Percentiles rank a stretch among this genome's conserved stretches.
Evolutionary conservation across 2,329 filamentous ascomycete genomes (phyloP).

Genomic region (Aspergillus pseudoterreus): DNA sequence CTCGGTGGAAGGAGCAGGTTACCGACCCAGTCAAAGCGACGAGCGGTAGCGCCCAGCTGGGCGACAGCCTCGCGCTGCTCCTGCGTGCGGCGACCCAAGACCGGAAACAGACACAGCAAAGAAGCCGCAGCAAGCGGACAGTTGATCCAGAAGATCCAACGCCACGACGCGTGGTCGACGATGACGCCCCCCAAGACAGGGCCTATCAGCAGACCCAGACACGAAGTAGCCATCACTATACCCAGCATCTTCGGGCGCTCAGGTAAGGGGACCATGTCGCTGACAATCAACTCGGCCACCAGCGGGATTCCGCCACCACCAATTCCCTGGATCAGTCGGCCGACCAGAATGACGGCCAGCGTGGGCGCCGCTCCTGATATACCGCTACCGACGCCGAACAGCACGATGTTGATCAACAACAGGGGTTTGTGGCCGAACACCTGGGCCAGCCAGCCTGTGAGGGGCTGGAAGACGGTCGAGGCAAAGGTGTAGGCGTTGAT

Average conservation of each 20-base stretch:
- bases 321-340: slow-evolving; percentile 41
- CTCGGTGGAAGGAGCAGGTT: slow-evolving; percentile 9
- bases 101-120: slow-evolving; percentile 14
- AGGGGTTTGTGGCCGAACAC: slow-evolving; percentile 42
- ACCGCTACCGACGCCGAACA: slow-evolving; percentile 43
- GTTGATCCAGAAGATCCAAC: slow-evolving; percentile 29
- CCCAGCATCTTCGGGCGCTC: slow-evolving; percentile 23
- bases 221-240: slow-evolving; percentile 19
- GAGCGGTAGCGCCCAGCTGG: not conserved
- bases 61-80: not conserved
- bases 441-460: slow-evolving; percentile 8
- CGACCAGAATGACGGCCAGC: slow-evolving; percentile 21
- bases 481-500: slow-evolving; percentile 7
- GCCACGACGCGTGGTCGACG: slow-evolving; percentile 18
- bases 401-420: slow-evolving; percentile 34
- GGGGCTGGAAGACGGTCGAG: slow-evolving; percentile 4
- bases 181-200: slow-evolving; percentile 29
- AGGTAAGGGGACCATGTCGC: slow-evolving; percentile 35
- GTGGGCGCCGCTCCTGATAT: slow-evolving; percentile 30
- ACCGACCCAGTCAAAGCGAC: slow-evolving; percentile 12
- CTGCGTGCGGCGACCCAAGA: not conserved
- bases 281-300: slow-evolving; percentile 37
- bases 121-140: slow-evolving; percentile 20
- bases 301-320: slow-evolving; percentile 41
- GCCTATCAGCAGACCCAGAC: slow-evolving; percentile 20